Evolutionary conservation across 2,329 filamentous ascomycete species (phyloP), one percentile per base, ranked within the genome.

Genomic region (Aspergillus pseudotamarii): DNA sequence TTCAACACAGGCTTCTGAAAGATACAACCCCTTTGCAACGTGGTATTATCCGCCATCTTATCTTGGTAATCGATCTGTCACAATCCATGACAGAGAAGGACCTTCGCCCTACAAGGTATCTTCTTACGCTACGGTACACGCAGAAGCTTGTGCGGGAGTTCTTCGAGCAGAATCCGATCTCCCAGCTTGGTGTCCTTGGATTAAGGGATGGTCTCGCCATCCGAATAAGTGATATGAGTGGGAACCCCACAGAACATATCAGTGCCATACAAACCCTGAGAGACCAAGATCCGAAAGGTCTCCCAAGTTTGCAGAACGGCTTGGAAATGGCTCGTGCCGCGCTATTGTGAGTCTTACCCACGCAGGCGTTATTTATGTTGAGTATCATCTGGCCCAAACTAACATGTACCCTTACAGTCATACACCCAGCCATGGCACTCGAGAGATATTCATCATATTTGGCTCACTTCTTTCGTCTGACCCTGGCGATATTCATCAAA

Each of bases 161-260:
- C 80, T 99, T 98, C 75, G 95, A 98, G 79, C 95, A 99, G 79
- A 99, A 99, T 73, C 95, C 95, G 12, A 98, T 99, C 69, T 96
- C 93, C 11, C 95, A 99, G 79, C 86, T 99, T 61, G 94, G 91
- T 28, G 90, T 99, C 34, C 83, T 99, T 45, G 94, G 92, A 57
- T 97, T 98, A 91, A 88, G 92, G 65, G 95, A 98, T 76, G 95
- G 95, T 19, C 84, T 98, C 19, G 94, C 94, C 2, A 83, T 96
- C 28, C 85, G 92, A 45, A 87, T 99, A 66, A 95, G 91, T 74
- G 92, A 97, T 73, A 89, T 98, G 83, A 91, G 91, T 60, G 95
- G 95, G 11, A 97, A 97, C 74, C 93, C 94, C 3, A 89, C 89
- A 10, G 92, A 96, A 64, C 95, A 98, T 76, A 87, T 97, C 61